Base-by-base conservation (phyloP, 192 early-diverging fungal genomes). In the Jimgerdemannia flammicorona region DNA sequence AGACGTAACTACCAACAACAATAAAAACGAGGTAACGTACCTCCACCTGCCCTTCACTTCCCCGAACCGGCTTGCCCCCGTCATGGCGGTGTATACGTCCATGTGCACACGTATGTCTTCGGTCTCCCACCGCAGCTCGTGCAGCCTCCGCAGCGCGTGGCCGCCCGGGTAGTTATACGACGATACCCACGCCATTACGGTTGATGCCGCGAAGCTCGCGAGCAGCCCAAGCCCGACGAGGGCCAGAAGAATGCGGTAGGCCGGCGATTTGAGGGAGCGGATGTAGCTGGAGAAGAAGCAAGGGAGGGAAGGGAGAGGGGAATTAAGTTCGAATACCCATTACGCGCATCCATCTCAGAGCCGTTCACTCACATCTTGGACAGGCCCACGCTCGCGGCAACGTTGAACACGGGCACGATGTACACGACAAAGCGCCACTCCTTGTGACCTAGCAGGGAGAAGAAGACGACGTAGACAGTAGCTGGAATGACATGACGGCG, bases 381-480 rank as follows among this genome's bases (percentile, higher is more conserved):
- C 4, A 91, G 72, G 4, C 77, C 82, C 14, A 85, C 70, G 0
- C 89, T 93, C 4, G 94, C 93, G 70, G 86, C 89, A 3, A 88
- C 49, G 72, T 96, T 96, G 69, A 95, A 75, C 3, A 98, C 75
- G 0, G 96, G 96, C 11, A 99, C 84, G 14, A 88, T 86, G 40
- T 96, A 95, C 3, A 97, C 79, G 1, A 99, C 88, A 78, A 99
- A 99, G 14, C 97, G 85, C 95, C 95, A 97, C 77, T 99, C 97
- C 80, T 99, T 99, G 81, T 99, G 97, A 11, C 88, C 87, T 49
- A 95, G 84, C 40, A 88, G 83, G 18, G 95, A 96, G 70, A 95
- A 94, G 3, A 89, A 41, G 3, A 74, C 67, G 10, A 96, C 84
- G 73, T 90, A 94, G 2, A 84, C 77, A 3, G 86, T 8, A 3